phyloP scores from a whole-genome alignment of 306 rosid genomes.

The Myrica gale region DNA sequence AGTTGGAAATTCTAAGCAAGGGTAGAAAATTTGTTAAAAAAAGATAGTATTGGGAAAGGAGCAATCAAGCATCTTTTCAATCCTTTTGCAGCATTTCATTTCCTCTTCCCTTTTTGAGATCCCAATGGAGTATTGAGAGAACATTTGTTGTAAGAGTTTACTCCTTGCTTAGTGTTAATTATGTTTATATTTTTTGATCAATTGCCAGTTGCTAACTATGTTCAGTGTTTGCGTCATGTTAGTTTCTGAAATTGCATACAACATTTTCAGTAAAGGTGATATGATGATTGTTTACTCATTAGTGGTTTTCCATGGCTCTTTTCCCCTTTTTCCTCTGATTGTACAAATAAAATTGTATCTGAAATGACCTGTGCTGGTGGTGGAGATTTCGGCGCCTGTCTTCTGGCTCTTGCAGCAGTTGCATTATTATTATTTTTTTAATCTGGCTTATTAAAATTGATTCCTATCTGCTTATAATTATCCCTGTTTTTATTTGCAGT shows the following conservation, averaged over 20 bases:
- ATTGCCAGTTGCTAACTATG: background rate
- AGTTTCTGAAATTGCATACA: background rate
- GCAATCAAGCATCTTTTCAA: background rate
- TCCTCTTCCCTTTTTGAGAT: background rate
- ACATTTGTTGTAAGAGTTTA: background rate
- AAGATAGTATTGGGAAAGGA: background rate
- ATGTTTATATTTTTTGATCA: background rate
- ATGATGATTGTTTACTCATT: background rate
- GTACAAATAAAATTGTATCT: no score
- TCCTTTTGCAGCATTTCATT: background rate
- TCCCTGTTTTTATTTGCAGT: slow-evolving; percentile 33
- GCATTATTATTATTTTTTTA: no score
- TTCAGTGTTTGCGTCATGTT: background rate
- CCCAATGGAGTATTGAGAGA: background rate
- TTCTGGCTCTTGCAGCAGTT: no score
- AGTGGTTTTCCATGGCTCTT: background rate
- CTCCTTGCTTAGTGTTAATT: background rate
- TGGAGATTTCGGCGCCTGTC: no score
- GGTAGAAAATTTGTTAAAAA: background rate
- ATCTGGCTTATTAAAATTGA: background rate
- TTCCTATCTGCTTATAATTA: slow-evolving; percentile 12
- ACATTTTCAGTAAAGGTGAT: background rate
- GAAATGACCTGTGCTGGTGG: no score
- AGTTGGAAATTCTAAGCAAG: background rate
- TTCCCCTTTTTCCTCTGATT: background rate